Percentiles rank a stretch among this genome's conserved stretches.
These are phyloP conservation scores for Russula virescens DNA, from an alignment of 768 basidiomycete species.

Conservation along the genomic window DNA sequence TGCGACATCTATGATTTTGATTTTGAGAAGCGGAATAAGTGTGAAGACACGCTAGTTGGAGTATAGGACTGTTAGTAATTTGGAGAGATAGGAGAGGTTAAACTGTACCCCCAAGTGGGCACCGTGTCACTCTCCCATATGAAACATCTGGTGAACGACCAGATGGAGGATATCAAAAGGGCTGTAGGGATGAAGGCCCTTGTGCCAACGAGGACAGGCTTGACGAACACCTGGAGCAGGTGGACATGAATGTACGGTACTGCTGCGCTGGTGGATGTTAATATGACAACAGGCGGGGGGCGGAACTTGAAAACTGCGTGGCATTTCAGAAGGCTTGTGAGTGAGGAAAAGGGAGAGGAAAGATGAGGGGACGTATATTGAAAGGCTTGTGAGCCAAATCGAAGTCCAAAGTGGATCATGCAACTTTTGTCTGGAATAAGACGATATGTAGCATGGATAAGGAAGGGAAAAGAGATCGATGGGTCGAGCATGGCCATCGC, in stretches of 20 bases:
- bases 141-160: slow-evolving; percentile 81
- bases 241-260: slow-evolving; percentile 71
- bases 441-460: slow-evolving; percentile 59
- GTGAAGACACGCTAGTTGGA: slow-evolving; percentile 70
- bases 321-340: slow-evolving; percentile 34
- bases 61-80: neutral
- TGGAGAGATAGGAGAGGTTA: neutral
- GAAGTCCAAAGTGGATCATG: no score
- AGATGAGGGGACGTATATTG: slow-evolving; percentile 57
- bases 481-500: no score
- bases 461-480: no score
- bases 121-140: slow-evolving; percentile 48
- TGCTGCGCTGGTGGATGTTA: slow-evolving; percentile 63
- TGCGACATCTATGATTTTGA: slow-evolving; percentile 19
- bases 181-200: slow-evolving; percentile 71
- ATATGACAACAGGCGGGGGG: slow-evolving; percentile 68
- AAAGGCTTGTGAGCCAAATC: slow-evolving; percentile 54
- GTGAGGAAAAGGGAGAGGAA: slow-evolving; percentile 61
- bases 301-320: slow-evolving; percentile 40
- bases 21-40: slow-evolving; percentile 55
- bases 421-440: slow-evolving; percentile 60
- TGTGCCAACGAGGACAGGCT: slow-evolving; percentile 75
- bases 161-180: slow-evolving; percentile 66
- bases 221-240: slow-evolving; percentile 73
- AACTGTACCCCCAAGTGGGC: slow-evolving; percentile 68